Conservation (phyloP, 108 stramenopile species). For the Cyclotella baltica region DNA sequence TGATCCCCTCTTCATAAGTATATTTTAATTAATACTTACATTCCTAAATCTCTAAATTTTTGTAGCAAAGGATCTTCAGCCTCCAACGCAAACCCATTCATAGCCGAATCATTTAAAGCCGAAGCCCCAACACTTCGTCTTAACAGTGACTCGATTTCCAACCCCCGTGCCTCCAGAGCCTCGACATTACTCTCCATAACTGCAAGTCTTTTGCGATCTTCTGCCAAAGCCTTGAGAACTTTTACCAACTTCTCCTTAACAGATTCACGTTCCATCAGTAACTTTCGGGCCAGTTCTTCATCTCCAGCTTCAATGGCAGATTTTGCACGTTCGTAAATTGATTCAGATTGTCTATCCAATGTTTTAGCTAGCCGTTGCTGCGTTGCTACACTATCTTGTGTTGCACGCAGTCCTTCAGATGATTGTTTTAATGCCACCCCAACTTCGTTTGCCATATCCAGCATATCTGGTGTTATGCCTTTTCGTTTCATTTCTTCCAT, state of each 20-base stretch:
- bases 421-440: slow-evolving; percentile 68
- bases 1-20: not conserved
- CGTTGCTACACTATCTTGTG: slow-evolving; percentile 69
- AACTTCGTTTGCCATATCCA: slow-evolving; percentile 72
- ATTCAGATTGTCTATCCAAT: slow-evolving; percentile 62
- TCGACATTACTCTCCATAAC: slow-evolving; percentile 75
- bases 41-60: slow-evolving; percentile 81
- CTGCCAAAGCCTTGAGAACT: slow-evolving; percentile 60
- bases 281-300: slow-evolving; percentile 68
- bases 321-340: slow-evolving; percentile 76
- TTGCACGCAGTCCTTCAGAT: slow-evolving; percentile 70
- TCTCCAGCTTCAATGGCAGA: slow-evolving; percentile 55
- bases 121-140: slow-evolving; percentile 76
- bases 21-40: not conserved
- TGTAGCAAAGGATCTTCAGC: slow-evolving; percentile 78
- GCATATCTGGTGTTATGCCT: slow-evolving; percentile 82
- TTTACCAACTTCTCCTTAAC: slow-evolving; percentile 74
- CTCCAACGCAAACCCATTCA: slow-evolving; percentile 46
- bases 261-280: slow-evolving; percentile 64
- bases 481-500: slow-evolving; percentile 79
- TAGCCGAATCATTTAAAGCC: slow-evolving; percentile 45
- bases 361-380: slow-evolving; percentile 69
- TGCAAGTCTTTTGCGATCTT: slow-evolving; percentile 67
- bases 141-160: slow-evolving; percentile 77
- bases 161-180: slow-evolving; percentile 70